A percentile compares a stretch with the other conserved stretches of the same genome.
phyloP scores from a whole-genome alignment of 768 basidiomycete species.

The Suillus subalutaceus region DNA sequence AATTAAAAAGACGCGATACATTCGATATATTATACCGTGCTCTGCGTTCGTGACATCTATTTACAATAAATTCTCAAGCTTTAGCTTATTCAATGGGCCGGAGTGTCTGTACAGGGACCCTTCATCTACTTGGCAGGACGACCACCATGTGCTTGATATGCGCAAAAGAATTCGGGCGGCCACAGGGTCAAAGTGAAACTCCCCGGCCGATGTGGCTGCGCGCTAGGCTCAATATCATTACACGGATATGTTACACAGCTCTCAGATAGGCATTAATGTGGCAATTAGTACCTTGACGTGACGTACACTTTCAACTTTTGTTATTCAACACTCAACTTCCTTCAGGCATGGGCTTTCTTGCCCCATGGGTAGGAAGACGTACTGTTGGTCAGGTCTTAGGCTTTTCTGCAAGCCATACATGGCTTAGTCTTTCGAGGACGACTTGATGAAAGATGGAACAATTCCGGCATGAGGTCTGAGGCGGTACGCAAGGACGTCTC shows the following conservation, averaged over 20 bases:
- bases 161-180: background rate
- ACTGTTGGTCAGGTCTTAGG: background rate
- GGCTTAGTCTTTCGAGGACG: background rate
- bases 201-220: background rate
- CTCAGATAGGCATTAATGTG: background rate
- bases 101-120: background rate
- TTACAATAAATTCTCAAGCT: background rate
- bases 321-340: background rate
- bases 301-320: background rate
- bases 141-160: background rate
- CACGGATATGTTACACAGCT: background rate
- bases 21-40: background rate
- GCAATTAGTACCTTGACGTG: background rate
- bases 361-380: background rate
- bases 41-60: background rate
- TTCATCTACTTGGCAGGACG: background rate
- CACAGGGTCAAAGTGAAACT: background rate
- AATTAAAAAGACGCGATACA: background rate
- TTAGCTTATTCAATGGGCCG: background rate
- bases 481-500: background rate
- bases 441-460: background rate
- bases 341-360: background rate
- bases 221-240: background rate
- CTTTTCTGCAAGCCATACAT: background rate
- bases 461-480: background rate